Evolutionary conservation across 805 yeast species (phyloP).

Genomic region (Candida peoriensis): DNA sequence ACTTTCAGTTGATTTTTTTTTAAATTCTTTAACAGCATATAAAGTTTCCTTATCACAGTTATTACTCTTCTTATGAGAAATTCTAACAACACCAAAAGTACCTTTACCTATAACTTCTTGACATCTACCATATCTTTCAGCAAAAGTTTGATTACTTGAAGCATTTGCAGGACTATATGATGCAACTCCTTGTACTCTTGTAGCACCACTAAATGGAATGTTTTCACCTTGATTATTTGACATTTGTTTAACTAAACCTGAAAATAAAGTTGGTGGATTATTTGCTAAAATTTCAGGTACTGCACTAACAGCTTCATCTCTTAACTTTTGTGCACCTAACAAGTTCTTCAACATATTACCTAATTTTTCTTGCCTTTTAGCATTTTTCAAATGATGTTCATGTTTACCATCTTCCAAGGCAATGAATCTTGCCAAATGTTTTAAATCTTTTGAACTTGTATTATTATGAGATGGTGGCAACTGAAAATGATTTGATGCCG

Average conservation of each 20-base stretch:
- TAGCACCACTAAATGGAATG: conserved; percentile 32
- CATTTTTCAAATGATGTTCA: conserved; percentile 71
- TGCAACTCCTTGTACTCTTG: conserved; percentile 18
- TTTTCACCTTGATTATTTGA: conserved; percentile 38
- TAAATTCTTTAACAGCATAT: conserved; percentile 87
- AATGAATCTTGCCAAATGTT: conserved; percentile 36
- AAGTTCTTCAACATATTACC: conserved; percentile 71
- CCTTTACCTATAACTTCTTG: conserved; percentile 94
- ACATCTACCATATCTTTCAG: conserved; percentile 88
- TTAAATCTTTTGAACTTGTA: conserved; percentile 3
- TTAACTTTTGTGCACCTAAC: conserved; percentile 64
- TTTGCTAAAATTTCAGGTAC: conserved; percentile 58
- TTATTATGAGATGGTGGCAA: too few relatives aligned
- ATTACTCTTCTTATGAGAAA: conserved; percentile 64
- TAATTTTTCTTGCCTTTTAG: conserved; percentile 74
- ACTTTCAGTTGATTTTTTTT: conserved; percentile 52
- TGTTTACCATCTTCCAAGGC: conserved; percentile 69
- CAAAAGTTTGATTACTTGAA: conserved; percentile 48
- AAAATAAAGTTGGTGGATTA: conserved; percentile 66
- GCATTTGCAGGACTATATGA: not conserved
- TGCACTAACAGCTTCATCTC: conserved; percentile 70
- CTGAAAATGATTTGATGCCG: conserved; percentile 13
- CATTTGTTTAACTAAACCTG: conserved; percentile 62
- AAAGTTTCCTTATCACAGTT: conserved; percentile 38
- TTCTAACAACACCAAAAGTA: conserved; percentile 88